Base-by-base conservation (phyloP, 78 protist species). In the Bodo saltans region DNA sequence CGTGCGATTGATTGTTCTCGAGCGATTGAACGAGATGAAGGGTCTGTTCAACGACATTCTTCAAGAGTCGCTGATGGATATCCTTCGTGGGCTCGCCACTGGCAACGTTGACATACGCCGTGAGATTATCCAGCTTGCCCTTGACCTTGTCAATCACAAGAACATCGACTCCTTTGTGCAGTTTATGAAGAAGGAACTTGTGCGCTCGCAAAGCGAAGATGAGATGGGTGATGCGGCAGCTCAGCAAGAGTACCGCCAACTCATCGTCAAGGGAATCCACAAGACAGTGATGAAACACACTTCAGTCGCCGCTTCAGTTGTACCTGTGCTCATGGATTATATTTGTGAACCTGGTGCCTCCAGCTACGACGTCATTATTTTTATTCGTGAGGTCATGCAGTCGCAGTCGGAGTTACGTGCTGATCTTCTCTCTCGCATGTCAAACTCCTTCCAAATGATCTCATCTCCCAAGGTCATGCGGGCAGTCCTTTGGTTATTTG, bases 31-130 rank as follows among this genome's bases (percentile, higher is more conserved):
- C 32, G 95, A 87, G 12, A 84, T 96, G 68, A 90, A 92, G 85
- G 26, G 39, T 69, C 70, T 69, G 42, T 90, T 90, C 81, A 34
- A 79, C 47, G 29, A 41, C 8, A 87, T 94, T n/a, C 72, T 92
- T 76, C 90, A 92, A 60, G 96, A 93, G 35, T 33, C 88, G 38
- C 70, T 95, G 52, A 95, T 97, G 99, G 99, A 97, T 86, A 79
- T 97, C 26, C 38, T 97, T 26, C 78, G 95, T 33, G 94, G 92
- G 25, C 90, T 97, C 32, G 41, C 86, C 72, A 41, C 85, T n/a
- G 94, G 97, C 41, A 92, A 92, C 83, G 53, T 92, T 67, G 97
- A 95, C 78, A 92, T 97, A 68, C 90, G 95, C 52, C 39, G 72
- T 85, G 88, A 90, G 88, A 80, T 89, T 26, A 74, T 96, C 81